Base-by-base conservation (phyloP, 345 rosid species). In the Acer saccharum region DNA sequence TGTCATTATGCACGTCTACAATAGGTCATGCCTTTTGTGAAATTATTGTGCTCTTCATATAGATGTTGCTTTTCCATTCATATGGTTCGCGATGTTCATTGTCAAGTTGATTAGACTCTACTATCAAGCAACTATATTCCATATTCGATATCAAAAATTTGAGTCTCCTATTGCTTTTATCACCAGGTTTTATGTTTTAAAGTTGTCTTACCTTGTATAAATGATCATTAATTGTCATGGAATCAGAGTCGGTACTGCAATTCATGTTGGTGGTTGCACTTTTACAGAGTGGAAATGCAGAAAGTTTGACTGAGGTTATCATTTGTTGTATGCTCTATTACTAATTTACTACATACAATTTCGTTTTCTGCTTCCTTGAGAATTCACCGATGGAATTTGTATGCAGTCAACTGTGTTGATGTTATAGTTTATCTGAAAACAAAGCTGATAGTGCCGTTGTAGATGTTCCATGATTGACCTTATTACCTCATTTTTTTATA, bases 111-210 rank as follows among this genome's bases (percentile, higher is more conserved):
- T 76, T 65, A 67, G 75, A 81, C 75, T 77, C 75, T 60, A 76
- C 80, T 68, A 58, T 63, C 61, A 79, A 72, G 83, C 85, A 77
- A 72, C 81, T 54, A 61, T 27, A 79, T 73, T 57, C 71, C 68
- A 72, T 25, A 64, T 73, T 62, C 75, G 32, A 46, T 67, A 72
- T 72, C 16, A 41, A 41, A 41, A 74, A 67, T 60, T 72, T 58
- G 63, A 44, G 78, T 73, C 82, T 46, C 69, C 16, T 11, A 25
- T 12, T 11, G 52, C 46, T 12, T 71, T 13, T 6, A 27, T 64
- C 20, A 50, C 61, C 43, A 44, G n/a, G 7, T 13, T 67, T 32
- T 0, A 63, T 43, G 10, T 57, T 63, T 69, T 48, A 44, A 60
- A 20, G 58, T 61, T 46, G 57, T 54, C 21, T 68, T 73, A n/a